Base-by-base conservation (phyloP, 805 yeast genomes). In the Lipomyces lipofer region DNA sequence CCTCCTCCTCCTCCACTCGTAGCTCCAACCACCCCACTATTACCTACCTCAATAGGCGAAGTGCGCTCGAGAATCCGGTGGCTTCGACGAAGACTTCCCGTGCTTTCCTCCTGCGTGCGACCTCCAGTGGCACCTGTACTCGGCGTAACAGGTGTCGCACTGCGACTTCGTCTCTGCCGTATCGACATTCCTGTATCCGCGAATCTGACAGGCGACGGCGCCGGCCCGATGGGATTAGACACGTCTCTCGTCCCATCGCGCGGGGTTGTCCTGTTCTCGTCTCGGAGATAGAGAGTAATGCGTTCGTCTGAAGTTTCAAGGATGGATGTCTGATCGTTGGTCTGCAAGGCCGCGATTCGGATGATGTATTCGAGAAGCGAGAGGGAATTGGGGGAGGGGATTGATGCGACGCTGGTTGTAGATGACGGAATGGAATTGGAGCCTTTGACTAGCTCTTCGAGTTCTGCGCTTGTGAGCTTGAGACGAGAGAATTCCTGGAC, bases 231-330 rank as follows among this genome's bases (percentile, higher is more conserved):
- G 21, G 61, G 61, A 56, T 57, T 56, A 7, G 45, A 21, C 32
- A 57, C 19, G 44, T 54, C 58, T 5, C 62, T 47, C 25, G 45
- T 32, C 9, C 19, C 40, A n/a, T 33, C 53, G 6, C 49, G 47
- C n/a, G 53, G 42, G 7, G 58, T 36, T 28, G 46, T 44, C n/a
- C 63, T 48, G 52, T 70, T 70, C 54, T 84, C 88, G 60, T 86
- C 88, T 43, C 79, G 75, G 17, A 86, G 69, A 59, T 84, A 86
- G 1, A 83, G 63, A 2, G 82, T 69, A 9, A 86, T 69, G 30
- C 84, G 75, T 66, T 86, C 92, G 65, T 87, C 94, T n/a, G 78
- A 76, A 8, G 82, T 78, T 6, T 78, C 71, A 7, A 80, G 64
- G 2, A 85, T 68, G 1, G 83, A 73, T 24, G 66, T 70, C 56